phyloP scores from a whole-genome alignment of 768 basidiomycete species.

The Leccinum subtestaceum region DNA sequence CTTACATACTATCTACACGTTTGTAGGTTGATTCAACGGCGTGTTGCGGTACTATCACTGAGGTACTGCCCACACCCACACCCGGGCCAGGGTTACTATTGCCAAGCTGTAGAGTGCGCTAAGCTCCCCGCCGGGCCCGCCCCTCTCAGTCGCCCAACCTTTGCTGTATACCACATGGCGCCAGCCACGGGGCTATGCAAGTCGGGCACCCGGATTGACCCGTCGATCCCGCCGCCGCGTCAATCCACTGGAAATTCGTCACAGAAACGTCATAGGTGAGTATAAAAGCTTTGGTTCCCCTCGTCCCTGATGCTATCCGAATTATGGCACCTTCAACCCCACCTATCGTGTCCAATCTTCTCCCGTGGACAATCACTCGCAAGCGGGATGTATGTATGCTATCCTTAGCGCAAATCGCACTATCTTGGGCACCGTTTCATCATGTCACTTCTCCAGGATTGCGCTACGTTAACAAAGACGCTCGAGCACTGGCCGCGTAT shows the following conservation, averaged over 20 bases:
- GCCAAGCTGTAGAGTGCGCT: too few species aligned
- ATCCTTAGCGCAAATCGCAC: neutral
- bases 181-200: too few species aligned
- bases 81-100: too few species aligned
- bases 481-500: neutral
- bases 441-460: neutral
- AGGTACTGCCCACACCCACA: too few species aligned
- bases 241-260: neutral
- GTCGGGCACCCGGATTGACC: too few species aligned
- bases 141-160: too few species aligned
- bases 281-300: neutral
- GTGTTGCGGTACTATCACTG: too few species aligned
- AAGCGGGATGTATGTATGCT: neutral
- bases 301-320: neutral
- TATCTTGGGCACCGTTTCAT: neutral
- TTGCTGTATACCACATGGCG: too few species aligned
- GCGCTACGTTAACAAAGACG: neutral
- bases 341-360: neutral
- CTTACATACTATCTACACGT: too few species aligned
- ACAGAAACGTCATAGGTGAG: neutral
- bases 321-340: conserved; percentile 1
- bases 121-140: too few species aligned
- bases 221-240: too few species aligned
- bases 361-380: neutral
- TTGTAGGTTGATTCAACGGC: too few species aligned